phyloP scores from a whole-genome alignment of 306 rosid genomes.

The Rosa rugosa region DNA sequence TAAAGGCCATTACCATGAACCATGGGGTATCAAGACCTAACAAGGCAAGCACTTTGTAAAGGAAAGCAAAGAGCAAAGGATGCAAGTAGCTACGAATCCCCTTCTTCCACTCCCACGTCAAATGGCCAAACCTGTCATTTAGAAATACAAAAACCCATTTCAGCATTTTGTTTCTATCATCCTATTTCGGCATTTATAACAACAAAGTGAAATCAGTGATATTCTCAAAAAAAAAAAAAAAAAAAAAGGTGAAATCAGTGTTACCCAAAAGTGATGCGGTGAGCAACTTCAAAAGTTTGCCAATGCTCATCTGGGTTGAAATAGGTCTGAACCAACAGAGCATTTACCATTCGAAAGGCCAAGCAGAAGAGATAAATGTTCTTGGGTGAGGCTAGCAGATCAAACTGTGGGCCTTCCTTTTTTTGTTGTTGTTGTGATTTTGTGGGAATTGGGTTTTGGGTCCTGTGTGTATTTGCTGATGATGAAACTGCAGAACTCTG shows the following conservation, averaged over 20 bases:
- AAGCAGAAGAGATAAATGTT: constrained; percentile 49
- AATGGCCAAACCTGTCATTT: constrained; percentile 71
- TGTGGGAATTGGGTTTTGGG: constrained; percentile 20
- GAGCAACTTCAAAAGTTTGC: constrained; percentile 98
- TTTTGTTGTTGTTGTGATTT: constrained; percentile 20
- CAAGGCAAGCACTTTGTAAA: constrained; percentile 61
- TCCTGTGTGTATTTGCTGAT: neutral
- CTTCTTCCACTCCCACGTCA: constrained; percentile 95
- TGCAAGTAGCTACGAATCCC: constrained; percentile 89
- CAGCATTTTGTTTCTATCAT: neutral
- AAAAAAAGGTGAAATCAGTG: no score
- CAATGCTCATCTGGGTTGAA: constrained; percentile 98
- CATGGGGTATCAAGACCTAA: constrained; percentile 69
- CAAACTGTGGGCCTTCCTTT: constrained; percentile 6
- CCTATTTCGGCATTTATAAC: neutral
- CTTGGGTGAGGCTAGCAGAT: constrained; percentile 32
- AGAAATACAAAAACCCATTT: constrained; percentile 13
- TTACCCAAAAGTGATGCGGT: constrained; percentile 75
- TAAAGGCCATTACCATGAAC: constrained; percentile 62
- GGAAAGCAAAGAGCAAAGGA: constrained; percentile 74
- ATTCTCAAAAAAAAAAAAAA: no score
- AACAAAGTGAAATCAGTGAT: neutral
- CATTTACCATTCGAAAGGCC: constrained; percentile 71
- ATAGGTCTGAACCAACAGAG: constrained; percentile 71
- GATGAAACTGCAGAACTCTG: constrained; percentile 25